Evolutionary conservation across 495 filamentous ascomycete genomes (phyloP), one percentile per base, ranked within the genome.

Genomic region (Neurospora tetrasperma): DNA sequence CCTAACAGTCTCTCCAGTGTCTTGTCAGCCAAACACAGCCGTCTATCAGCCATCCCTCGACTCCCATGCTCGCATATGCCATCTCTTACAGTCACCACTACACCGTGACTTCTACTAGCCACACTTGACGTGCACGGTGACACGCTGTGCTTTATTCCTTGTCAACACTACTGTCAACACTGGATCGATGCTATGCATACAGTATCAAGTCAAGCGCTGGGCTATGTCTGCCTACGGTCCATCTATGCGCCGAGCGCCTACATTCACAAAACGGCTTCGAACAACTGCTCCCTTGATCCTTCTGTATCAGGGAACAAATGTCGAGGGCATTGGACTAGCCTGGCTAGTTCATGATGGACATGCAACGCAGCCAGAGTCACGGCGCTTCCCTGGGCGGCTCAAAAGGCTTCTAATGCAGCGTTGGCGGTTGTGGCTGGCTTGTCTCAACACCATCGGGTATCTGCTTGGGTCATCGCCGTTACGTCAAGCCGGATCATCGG

Each of bases 391-490:
- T 66, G 54, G 54, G 54, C 54, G 54, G 54, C 54, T 66, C 54
- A 66, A 35, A 18, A 35, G 54, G 10, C 14, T 35, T 66, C 54
- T 38, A 16, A 66, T 66, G 54, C 27, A 66, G 54, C 54, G 6
- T 66, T 14, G 54, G 27, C 54, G 54, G 27, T 75, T 74, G 75
- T 71, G 76, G 78, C 78, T 75, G 41, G 69, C 42, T 73, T 46
- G 69, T 46, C 71, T 70, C 69, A 42, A 69, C 43, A 10, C 31
- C 41, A 59, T 69, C 74, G 72, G 72, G 73, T 41, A 72, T 72
- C 73, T 78, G 71, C 76, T 48, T 76, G 39, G 73, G 68, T 20
- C 23, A 69, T 71, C 75, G 77, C 77, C 76, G 74, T 79, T 79
- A 79, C 72, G 69, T 68, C 23, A 23, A 40, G 42, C 73, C 39